Base-by-base conservation (phyloP, 352 stramenopile genomes). In the Globisporangium solare region DNA sequence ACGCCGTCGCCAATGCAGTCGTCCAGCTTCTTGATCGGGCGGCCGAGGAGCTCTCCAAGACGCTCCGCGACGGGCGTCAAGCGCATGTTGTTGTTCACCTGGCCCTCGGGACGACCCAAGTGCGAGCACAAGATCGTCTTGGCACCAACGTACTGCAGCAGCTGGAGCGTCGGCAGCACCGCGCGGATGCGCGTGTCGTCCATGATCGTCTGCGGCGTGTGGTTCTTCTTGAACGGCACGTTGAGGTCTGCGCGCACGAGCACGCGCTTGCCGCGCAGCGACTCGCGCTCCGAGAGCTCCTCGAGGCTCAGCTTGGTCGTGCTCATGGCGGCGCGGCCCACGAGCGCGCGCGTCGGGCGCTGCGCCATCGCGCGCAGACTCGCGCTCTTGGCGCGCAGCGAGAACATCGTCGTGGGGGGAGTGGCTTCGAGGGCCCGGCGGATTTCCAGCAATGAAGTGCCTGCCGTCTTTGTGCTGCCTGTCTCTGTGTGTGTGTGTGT, bases 231-330 rank as follows among this genome's bases (percentile, higher is more conserved):
- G 64, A 99, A 90, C n/a, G 98, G 98, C 54, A 99, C 97, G 74
- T 99, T 99, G 49, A 99, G 88, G 80, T 99, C 98, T 41, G 95
- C 98, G 61, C 97, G 91, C 43, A 99, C 91, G 45, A 99, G 80
- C 51, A 99, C 97, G 52, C 96, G 97, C 75, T 98, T 97, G 67
- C 93, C 95, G 70, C 95, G 92, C 51, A 98, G 79, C 61, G 67
- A 83, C 53, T 82, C 68, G 37, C 70, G 76, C 55, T 83, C 65
- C 42, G 70, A 63, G 41, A 93, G 70, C 52, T 89, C 51, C 45
- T 94, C 70, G 37, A 94, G 60, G 51, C 68, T 88, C 32, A 94
- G 73, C 71, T 91, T 91, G 40, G 68, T 64, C 35, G 75, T 73
- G 67, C 75, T 83, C 66, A 76, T 74, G 18, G 47, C 32, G 18